These are phyloP conservation scores for Paraconiothyrium brasiliense DNA, from an alignment of 2,329 filamentous ascomycete species.

Conservation along the genomic window DNA sequence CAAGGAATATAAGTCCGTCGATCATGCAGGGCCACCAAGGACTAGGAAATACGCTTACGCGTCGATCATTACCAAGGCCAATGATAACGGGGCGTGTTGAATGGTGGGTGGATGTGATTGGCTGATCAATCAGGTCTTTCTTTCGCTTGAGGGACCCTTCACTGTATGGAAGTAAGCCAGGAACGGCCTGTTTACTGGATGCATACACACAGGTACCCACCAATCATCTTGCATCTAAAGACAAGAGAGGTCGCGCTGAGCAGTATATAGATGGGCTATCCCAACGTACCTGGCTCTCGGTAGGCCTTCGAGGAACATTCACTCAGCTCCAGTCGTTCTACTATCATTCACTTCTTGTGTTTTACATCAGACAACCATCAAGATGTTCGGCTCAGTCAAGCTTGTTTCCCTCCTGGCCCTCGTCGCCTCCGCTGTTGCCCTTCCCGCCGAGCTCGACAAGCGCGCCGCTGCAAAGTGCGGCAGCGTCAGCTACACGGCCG, in stretches of 20 bases:
- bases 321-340: slow-evolving; percentile 6
- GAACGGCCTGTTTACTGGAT: slow-evolving; percentile 12
- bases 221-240: not conserved
- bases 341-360: slow-evolving; percentile 8
- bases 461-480: not conserved
- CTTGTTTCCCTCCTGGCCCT: slow-evolving; percentile 6
- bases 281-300: slow-evolving; percentile 3
- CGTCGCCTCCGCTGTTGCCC: slow-evolving; percentile 11
- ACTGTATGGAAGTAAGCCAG: not conserved
- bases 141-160: not conserved
- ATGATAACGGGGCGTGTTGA: slow-evolving; percentile 9
- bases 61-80: slow-evolving; percentile 9
- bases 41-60: slow-evolving; percentile 7
- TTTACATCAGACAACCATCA: not conserved
- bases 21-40: slow-evolving; percentile 1
- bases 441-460: slow-evolving; percentile 15
- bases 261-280: slow-evolving; percentile 12
- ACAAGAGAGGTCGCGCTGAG: not conserved
- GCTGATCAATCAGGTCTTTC: not conserved
- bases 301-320: slow-evolving; percentile 8
- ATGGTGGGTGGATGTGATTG: not conserved
- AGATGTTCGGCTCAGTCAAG: slow-evolving; percentile 13
- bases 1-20: slow-evolving; percentile 7
- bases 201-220: slow-evolving; percentile 2
- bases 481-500: slow-evolving; percentile 1